Conservation (phyloP, 768 basidiomycete genomes). For the Piloderma croceum region DNA sequence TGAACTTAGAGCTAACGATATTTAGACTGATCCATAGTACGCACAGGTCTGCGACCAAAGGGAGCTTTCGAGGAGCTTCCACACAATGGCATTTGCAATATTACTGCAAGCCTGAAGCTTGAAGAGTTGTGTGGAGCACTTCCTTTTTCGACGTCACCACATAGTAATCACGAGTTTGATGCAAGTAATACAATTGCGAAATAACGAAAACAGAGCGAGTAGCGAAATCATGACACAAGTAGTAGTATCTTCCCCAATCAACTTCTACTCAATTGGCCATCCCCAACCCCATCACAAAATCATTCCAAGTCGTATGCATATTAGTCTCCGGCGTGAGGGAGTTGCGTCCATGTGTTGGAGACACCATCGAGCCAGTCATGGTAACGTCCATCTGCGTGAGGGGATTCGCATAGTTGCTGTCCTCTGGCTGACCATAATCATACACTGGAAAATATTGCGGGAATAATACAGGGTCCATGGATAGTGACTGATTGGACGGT, state of each 20-base stretch:
- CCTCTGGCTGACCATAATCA: conserved; percentile 48
- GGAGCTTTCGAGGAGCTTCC: conserved; percentile 47
- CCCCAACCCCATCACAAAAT: conserved; percentile 43
- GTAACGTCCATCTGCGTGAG: conserved; percentile 22
- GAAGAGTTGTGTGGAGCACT: too few relatives aligned
- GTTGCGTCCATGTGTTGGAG: conserved; percentile 26
- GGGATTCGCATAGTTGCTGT: conserved; percentile 21
- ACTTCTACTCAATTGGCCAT: too few relatives aligned
- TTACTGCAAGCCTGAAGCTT: too few relatives aligned
- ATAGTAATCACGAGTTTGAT: too few relatives aligned
- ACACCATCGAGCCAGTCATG: conserved; percentile 33
- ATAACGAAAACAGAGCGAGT: too few relatives aligned
- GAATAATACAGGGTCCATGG: conserved; percentile 28
- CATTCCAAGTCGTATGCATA: conserved; percentile 59
- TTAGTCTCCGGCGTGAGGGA: conserved; percentile 58
- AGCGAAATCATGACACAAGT: too few relatives aligned
- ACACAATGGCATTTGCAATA: conserved; percentile 63
- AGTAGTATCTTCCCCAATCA: too few relatives aligned
- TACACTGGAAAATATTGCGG: conserved; percentile 75
- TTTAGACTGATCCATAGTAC: conserved; percentile 8
- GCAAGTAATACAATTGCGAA: too few relatives aligned
- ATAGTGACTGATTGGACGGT: conserved; percentile 22
- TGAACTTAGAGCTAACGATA: conserved; percentile 1
- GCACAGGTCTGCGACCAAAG: conserved; percentile 56
- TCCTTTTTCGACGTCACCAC: too few relatives aligned